A percentile compares a stretch with the other conserved stretches of the same genome.
phyloP scores from a whole-genome alignment of 257 asterid species.

The Nicotiana obtusifolia region DNA sequence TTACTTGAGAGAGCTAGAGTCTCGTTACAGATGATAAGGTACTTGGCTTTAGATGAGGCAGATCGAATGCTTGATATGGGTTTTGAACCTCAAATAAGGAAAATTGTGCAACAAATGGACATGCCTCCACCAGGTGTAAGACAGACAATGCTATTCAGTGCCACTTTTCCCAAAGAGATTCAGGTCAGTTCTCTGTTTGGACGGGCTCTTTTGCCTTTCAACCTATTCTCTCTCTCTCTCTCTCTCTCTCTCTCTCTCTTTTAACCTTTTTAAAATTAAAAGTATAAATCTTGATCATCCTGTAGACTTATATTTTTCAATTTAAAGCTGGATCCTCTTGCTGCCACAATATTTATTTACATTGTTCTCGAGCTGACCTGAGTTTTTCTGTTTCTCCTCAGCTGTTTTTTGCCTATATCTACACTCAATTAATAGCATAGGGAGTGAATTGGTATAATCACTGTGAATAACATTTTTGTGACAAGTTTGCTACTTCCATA shows the following conservation, averaged over 20 bases:
- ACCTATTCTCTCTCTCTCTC: not conserved
- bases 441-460: not conserved
- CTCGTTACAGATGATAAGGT: slow-evolving; percentile 71
- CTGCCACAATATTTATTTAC: not conserved
- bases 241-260: not conserved
- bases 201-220: not conserved
- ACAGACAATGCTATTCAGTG: slow-evolving; percentile 93
- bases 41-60: slow-evolving; percentile 92
- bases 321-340: not conserved
- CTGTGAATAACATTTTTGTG: slow-evolving; percentile 10
- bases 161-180: slow-evolving; percentile 94
- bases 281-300: not conserved
- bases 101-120: slow-evolving; percentile 94
- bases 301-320: not conserved
- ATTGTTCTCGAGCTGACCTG: not conserved
- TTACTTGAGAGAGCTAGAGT: slow-evolving; percentile 94
- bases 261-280: too few relatives aligned
- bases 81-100: slow-evolving; percentile 96
- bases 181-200: slow-evolving; percentile 47
- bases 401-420: not conserved
- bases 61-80: slow-evolving; percentile 99
- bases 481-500: slow-evolving; percentile 15
- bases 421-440: not conserved
- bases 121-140: slow-evolving; percentile 91
- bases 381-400: not conserved